phyloP scores from a whole-genome alignment of 1,284 basidiomycete species.

The Ceratobasidium sp. region DNA sequence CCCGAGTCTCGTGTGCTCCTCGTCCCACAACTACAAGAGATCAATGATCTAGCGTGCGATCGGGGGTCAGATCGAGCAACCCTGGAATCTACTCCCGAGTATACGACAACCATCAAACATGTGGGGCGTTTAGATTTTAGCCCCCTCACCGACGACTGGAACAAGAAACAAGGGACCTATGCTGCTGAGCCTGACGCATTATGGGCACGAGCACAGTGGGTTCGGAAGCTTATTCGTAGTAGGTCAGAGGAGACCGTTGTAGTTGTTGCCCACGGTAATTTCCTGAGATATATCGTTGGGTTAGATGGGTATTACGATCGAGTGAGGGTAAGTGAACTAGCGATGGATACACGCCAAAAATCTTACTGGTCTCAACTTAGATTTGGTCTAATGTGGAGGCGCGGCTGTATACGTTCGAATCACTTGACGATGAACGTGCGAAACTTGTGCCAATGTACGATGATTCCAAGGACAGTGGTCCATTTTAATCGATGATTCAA shows the following conservation, averaged over 20 bases:
- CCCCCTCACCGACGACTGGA: slow-evolving; percentile 35
- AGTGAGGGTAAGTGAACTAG: slow-evolving; percentile 21
- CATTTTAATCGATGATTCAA: background rate
- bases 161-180: slow-evolving; percentile 40
- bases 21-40: slow-evolving; percentile 38
- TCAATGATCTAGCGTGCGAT: slow-evolving; percentile 39
- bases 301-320: slow-evolving; percentile 33
- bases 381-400: slow-evolving; percentile 39
- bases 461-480: slow-evolving; percentile 18
- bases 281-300: slow-evolving; percentile 37
- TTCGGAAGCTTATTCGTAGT: slow-evolving; percentile 18
- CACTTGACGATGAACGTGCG: slow-evolving; percentile 31
- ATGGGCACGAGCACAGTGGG: slow-evolving; percentile 38
- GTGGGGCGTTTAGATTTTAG: slow-evolving; percentile 25
- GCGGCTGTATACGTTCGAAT: slow-evolving; percentile 33
- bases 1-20: slow-evolving; percentile 21
- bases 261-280: slow-evolving; percentile 32
- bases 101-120: slow-evolving; percentile 29
- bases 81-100: slow-evolving; percentile 37
- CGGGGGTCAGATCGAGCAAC: slow-evolving; percentile 28
- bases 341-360: too few species aligned
- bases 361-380: slow-evolving; percentile 4
- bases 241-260: slow-evolving; percentile 27
- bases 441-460: slow-evolving; percentile 25
- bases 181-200: slow-evolving; percentile 12